Evolutionary conservation across 257 asterid species (phyloP).

Genomic region (Cruciata laevipes): DNA sequence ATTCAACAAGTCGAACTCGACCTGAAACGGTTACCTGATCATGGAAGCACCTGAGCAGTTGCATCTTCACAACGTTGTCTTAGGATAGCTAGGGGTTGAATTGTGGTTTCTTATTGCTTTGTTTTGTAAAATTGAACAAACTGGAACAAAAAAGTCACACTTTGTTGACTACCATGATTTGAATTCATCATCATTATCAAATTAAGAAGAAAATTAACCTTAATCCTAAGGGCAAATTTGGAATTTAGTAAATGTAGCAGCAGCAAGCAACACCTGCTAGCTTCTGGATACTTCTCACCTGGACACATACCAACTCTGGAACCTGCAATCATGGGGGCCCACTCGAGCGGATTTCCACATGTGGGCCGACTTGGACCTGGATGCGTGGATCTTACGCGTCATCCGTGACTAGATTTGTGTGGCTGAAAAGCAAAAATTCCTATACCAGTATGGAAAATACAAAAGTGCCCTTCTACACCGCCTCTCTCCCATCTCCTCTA

Average conservation of each 20-base stretch:
- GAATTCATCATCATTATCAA: too few relatives aligned
- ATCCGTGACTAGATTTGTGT: background rate
- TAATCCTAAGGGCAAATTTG: background rate
- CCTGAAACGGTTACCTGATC: slow-evolving; percentile 73
- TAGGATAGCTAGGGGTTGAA: background rate
- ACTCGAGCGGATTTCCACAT: background rate
- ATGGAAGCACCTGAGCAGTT: slow-evolving; percentile 29
- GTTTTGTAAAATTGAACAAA: background rate
- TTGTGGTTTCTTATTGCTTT: background rate
- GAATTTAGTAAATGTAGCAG: background rate
- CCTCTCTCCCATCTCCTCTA: background rate
- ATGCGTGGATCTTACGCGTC: background rate
- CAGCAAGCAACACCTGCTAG: background rate
- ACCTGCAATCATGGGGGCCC: background rate
- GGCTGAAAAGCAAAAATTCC: background rate
- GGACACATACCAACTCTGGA: background rate
- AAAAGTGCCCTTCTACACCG: background rate
- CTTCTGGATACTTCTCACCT: background rate
- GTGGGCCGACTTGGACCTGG: background rate
- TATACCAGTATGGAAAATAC: background rate
- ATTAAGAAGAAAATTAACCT: background rate
- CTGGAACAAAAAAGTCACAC: background rate
- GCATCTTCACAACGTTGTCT: background rate
- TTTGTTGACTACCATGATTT: background rate
- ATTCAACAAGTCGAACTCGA: slow-evolving; percentile 97